These are phyloP conservation scores for Cladophialophora psammophila DNA, from an alignment of 2,329 filamentous ascomycete species.

Conservation along the genomic window DNA sequence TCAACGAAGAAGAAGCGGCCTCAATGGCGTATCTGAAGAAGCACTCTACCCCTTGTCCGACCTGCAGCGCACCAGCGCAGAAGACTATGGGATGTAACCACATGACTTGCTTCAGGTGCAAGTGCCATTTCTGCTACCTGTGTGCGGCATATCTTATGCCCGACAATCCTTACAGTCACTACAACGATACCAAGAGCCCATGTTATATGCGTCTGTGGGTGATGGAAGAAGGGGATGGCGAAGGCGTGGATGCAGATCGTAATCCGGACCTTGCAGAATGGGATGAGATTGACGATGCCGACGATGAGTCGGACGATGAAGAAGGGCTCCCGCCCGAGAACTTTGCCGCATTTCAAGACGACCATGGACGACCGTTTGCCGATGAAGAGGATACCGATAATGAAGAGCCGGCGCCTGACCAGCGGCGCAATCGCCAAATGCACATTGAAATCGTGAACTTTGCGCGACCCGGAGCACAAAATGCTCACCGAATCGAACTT, in stretches of 20 bases:
- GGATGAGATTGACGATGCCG: slow-evolving; percentile 42
- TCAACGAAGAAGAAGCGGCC: slow-evolving; percentile 84
- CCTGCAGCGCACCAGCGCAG: slow-evolving; percentile 82
- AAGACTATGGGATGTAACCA: slow-evolving; percentile 97
- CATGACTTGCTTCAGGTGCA: slow-evolving; percentile 91
- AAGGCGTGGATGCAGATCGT: slow-evolving; percentile 45
- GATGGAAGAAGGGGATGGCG: slow-evolving; percentile 77
- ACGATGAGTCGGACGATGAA: slow-evolving; percentile 40
- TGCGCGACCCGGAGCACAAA: slow-evolving; percentile 32
- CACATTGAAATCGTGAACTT: slow-evolving; percentile 44
- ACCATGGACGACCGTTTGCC: slow-evolving; percentile 22
- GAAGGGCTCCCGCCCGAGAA: slow-evolving; percentile 36
- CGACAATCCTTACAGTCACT: slow-evolving; percentile 85
- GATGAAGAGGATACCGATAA: slow-evolving; percentile 43
- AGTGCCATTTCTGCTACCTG: slow-evolving; percentile 93
- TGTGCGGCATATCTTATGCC: slow-evolving; percentile 86
- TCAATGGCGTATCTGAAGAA: slow-evolving; percentile 81
- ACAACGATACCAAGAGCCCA: slow-evolving; percentile 72
- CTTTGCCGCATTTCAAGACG: slow-evolving; percentile 16
- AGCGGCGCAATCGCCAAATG: slow-evolving; percentile 42
- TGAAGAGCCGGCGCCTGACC: slow-evolving; percentile 49
- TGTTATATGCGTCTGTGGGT: slow-evolving; percentile 94
- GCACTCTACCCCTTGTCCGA: slow-evolving; percentile 88
- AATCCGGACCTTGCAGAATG: slow-evolving; percentile 44
- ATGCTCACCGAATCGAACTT: slow-evolving; percentile 35